phyloP scores from a whole-genome alignment of 345 rosid genomes.

The Eucalyptus pauciflora region DNA sequence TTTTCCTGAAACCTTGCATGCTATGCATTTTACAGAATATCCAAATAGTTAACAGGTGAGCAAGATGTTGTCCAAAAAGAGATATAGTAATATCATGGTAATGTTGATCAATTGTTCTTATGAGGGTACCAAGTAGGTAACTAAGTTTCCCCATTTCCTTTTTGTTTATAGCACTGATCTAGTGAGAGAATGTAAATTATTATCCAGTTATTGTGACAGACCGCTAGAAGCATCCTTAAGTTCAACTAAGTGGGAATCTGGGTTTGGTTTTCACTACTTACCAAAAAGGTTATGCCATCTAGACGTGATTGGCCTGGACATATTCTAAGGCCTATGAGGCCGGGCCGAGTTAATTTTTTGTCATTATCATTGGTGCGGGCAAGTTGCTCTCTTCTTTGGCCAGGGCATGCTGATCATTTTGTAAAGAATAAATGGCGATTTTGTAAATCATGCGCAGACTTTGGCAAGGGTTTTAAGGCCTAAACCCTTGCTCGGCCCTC shows the following conservation, averaged over 20 bases:
- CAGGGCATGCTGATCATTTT: not conserved
- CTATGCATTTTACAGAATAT: not conserved
- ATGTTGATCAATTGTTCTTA: not conserved
- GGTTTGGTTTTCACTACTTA: not conserved
- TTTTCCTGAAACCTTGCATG: not conserved
- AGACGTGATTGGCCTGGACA: not conserved
- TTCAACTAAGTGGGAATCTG: not conserved
- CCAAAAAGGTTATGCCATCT: not conserved
- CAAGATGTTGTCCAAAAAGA: not conserved
- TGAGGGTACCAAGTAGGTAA: not conserved
- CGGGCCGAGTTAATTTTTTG: not conserved
- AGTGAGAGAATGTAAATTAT: not conserved
- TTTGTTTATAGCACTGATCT: not conserved
- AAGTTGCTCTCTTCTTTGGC: not conserved
- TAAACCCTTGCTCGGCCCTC: not conserved
- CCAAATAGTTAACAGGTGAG: not conserved
- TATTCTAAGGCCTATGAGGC: not conserved
- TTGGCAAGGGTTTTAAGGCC: not conserved
- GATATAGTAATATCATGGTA: not conserved
- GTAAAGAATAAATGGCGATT: not conserved
- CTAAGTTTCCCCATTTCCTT: not conserved
- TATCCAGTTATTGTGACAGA: not conserved
- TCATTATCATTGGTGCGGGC: not conserved
- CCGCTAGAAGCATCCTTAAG: not conserved
- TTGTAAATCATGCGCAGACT: not conserved